Evolutionary conservation across 495 filamentous ascomycete genomes (phyloP), one percentile per base, ranked within the genome.

Genomic region (Aspergillus sclerotioniger): DNA sequence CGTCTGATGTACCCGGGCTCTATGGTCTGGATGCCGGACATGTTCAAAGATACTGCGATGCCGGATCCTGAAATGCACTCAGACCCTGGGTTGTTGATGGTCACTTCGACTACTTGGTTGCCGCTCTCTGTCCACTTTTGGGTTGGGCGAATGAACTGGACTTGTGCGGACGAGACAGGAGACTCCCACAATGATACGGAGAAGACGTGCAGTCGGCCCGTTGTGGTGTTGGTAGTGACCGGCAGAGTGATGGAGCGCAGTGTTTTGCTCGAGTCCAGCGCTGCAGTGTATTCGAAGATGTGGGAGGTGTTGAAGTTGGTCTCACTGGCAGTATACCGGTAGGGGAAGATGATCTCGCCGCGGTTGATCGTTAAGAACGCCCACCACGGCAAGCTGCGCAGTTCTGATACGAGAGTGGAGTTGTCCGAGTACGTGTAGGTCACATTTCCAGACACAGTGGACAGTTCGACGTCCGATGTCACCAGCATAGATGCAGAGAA

Each of bases 81-180:
- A 0, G 60, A 51, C 0, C 81, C 82, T 8, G 68, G 65, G 59
- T 84, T 84, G 55, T 83, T 82, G 33, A 84, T 52, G 6, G 70
- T 67, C 20, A 79, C 67, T 57, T 84, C 81, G 25, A 84, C 66
- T 45, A 76, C 74, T 61, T 84, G 82, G 51, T 75, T 71, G 0
- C 61, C 69, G 13, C 67, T 68, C 45, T 74, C 71, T 0, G 72
- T 60, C 75, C 75, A 76, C 56, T 82, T 80, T 61, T 83, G 80
- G 10, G 82, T 83, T 5, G 80, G 74, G 3, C 81, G 69, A 13
- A 76, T 73, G 64, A 76, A 78, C 56, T 84, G 81, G 10, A 80
- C 70, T 19, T 37, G 25, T 1, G 44, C 28, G 0, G 31, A 15
- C 0, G 37, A 10, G 3, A 58, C 32, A 0, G 54, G 51, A 2